Evolutionary conservation across 1,284 basidiomycete genomes (phyloP), one percentile per base, ranked within the genome.

Genomic region (Microbotryum lychnidis-dioicae): DNA sequence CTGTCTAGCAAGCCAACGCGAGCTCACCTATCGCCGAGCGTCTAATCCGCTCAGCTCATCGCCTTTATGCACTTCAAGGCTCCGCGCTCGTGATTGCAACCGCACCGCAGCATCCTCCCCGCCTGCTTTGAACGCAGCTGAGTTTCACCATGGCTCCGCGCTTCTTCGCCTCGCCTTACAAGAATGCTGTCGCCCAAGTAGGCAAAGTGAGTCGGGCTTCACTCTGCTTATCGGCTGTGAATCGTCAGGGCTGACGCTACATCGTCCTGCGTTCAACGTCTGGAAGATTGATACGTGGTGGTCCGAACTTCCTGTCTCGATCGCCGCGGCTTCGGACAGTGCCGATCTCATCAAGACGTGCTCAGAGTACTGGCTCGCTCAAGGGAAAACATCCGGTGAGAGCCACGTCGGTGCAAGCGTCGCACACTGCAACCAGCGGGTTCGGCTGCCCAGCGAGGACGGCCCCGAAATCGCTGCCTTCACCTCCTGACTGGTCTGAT

Each of bases 121-220:
- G 37, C 37, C 37, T 18, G 37, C 14, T 10, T 18, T 16, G 37
- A 18, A 18, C 37, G 4, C 37, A 18, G 14, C 16, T 12, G 37
- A 16, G 37, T 18, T 31, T 31, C 21, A 37, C 12, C 29, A 68
- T 68, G 66, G 64, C 66, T 25, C 66, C 66, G 2, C 59, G 66
- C 33, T 68, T 68, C 64, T 64, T 37, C 31, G 47, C 57, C 20
- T 71, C 70, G 12, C 70, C 70, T 0, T 71, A 62, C 69, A 70
- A 70, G 57, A 71, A 71, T 31, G 64, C 66, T 1, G 33, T 66
- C 4, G 67, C 61, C 2, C 49, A 62, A 6, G 61, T 67, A 2
- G 69, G 64, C 18, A 71, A 71, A 60, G 70, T 68, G 20, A 31
- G 54, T n/a, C 46, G 16, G 2, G 12, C 21, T 2, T 42, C 6